A percentile compares a stretch with the other conserved stretches of the same genome.
Evolutionary conservation across 2,329 filamentous ascomycete species (phyloP).

Genomic region (Arachnopeziza araneosa): DNA sequence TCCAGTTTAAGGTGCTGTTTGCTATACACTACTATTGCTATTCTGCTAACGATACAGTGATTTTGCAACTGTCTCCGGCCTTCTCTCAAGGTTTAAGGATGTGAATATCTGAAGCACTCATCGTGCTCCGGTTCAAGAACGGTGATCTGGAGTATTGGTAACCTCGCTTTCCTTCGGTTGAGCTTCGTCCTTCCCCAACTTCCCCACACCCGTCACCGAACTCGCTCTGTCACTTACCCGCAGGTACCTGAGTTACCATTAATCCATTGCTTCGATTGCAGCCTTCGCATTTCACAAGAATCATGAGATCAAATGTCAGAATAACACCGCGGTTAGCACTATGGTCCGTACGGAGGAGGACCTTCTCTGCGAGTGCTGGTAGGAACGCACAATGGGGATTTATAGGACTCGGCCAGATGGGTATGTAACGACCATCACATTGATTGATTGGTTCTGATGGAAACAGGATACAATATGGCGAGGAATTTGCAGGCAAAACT

Average conservation of each 20-base stretch:
- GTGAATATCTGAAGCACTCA: background rate
- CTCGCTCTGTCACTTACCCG: background rate
- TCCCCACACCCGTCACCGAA: background rate
- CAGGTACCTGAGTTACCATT: background rate
- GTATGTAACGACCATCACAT: conserved; percentile 33
- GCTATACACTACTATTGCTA: background rate
- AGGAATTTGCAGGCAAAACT: conserved; percentile 64
- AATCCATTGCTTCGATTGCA: background rate
- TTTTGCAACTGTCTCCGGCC: no score
- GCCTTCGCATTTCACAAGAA: conserved; percentile 12
- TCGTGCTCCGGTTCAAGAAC: background rate
- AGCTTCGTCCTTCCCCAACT: background rate
- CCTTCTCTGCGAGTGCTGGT: conserved; percentile 41
- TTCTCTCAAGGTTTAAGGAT: background rate
- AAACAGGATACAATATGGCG: conserved; percentile 66
- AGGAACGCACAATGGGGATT: conserved; percentile 51
- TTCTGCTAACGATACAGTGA: background rate
- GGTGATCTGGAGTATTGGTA: background rate
- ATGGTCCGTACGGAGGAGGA: conserved; percentile 21
- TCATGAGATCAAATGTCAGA: conserved; percentile 24
- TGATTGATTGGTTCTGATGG: background rate
- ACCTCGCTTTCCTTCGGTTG: background rate
- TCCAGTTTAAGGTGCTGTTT: background rate
- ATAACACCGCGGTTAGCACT: conserved; percentile 19
- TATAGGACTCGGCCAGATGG: conserved; percentile 56